phyloP scores from a whole-genome alignment of 306 rosid genomes.

The Pyrus pyrifolia region DNA sequence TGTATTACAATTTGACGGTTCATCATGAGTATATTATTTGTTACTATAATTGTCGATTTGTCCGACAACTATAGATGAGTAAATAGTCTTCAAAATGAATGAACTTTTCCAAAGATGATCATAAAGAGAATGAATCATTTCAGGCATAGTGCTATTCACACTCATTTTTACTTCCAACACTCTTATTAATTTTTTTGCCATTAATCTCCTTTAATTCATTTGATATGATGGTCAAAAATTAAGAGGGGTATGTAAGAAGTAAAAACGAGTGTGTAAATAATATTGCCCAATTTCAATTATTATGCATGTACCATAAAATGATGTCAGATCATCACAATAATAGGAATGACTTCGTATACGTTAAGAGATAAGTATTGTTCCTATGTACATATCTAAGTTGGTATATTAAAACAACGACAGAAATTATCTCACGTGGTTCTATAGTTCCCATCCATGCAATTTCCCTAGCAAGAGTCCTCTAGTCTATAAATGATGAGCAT shows the following conservation, averaged over 20 bases:
- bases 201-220: too few relatives aligned
- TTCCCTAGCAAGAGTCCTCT: neutral
- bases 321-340: neutral
- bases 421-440: neutral
- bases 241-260: too few relatives aligned
- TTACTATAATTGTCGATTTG: too few relatives aligned
- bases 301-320: too few relatives aligned
- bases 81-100: too few relatives aligned
- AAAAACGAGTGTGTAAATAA: too few relatives aligned
- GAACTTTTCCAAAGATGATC: neutral
- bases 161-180: too few relatives aligned
- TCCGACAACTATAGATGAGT: neutral
- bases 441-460: neutral
- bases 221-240: too few relatives aligned
- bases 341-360: neutral
- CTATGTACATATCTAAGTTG: neutral
- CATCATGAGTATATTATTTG: neutral
- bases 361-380: neutral
- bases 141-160: too few relatives aligned
- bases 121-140: too few relatives aligned
- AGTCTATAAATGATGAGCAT: neutral
- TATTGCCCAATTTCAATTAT: too few relatives aligned
- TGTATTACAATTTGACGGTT: neutral
- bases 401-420: neutral
- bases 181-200: too few relatives aligned